Base-by-base conservation (phyloP, 352 stramenopile genomes). In the Saprolegnia parasitica region DNA sequence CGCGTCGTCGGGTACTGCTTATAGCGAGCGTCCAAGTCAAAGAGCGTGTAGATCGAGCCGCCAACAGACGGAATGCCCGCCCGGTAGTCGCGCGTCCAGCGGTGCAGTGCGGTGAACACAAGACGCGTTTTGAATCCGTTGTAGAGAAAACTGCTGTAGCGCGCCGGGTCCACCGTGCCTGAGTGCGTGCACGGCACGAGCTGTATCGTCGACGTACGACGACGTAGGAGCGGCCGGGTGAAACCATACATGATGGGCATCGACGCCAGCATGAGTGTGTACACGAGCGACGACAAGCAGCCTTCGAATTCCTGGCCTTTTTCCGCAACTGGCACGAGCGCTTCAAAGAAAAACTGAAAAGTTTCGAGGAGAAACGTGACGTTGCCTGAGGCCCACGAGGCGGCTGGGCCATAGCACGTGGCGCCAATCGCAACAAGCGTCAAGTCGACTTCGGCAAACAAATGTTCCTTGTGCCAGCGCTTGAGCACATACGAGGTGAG, bases 391-490 rank as follows among this genome's bases (percentile, higher is more conserved):
- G 42, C 20, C 26, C 46, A 58, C 32, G 52, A 32, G 18, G 56
- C n/a, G 18, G 62, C 35, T 8, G 35, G 35, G 18, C 35, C n/a
- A 32, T 42, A 61, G 13, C 42, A n/a, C 9, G 37, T 26, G 4
- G 18, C 47, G 11, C 20, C 37, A 15, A 70, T 18, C 9, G 54
- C 63, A 0, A 63, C 26, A 21, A 70, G 21, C 21, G 42, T 52
- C 16, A 46, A 46, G 50, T 70, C 63, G 6, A 70, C 26, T 16
- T 52, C 21, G 1, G 46, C 46, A 47, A 70, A 70, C 20, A 23
- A 21, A 16, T 58, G 46, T 20, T 70, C 63, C 16, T 32, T 24
- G 29, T 61, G 49, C 35, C 8, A 54, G 13, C 37, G 32, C 26
- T 70, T 70, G 29, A 35, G 29, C 11, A 70, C n/a, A 10, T 3